Evolutionary conservation across 129 eudicot genomes (phyloP), one percentile per base, ranked within the genome.

Genomic region (Dittrichia graveolens): DNA sequence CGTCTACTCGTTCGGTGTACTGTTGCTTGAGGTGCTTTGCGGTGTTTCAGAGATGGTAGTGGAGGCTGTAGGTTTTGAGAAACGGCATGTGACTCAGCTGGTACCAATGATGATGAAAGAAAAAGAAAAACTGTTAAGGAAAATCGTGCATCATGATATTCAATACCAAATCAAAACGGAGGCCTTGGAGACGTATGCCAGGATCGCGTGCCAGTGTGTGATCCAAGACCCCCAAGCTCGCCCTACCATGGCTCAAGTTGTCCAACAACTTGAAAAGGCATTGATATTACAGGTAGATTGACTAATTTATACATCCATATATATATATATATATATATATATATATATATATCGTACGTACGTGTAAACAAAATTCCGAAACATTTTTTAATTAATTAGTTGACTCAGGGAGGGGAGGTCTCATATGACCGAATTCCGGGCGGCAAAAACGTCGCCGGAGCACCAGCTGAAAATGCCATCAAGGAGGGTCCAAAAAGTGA

Each of bases 81-180:
- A 78, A 54, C 66, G 77, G 6, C 82, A 71, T 71, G 82, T 78
- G 10, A 34, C 82, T 0, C 73, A 78, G 71, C 55, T 78, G 72
- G 77, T 78, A 24, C 82, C 82, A 9, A 78, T 71, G 77, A 78
- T 53, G 40, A 3, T 78, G 52, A 61, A 71, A 15, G 73, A 71
- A 18, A 61, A 71, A 15, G 73, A 71, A 18, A 46, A 78, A 5
- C 43, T 50, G 2, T 19, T 71, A 8, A 72, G 72, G 10, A 78
- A 78, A 34, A 46, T 72, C 8, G 73, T 78, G 5, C 82, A 78
- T 8, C 39, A 13, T 4, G 78, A 78, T 53, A 78, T 78, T 1
- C 64, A 65, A 13, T 50, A 56, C 18, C 77, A 78, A 7, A 78
- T 78, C 13, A 78, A 46, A 62, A 8, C 66, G 3, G 82, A 78